A percentile compares a stretch with the other conserved stretches of the same genome.
Evolutionary conservation across 106 monocot species (phyloP).

Genomic region (Dactylorhiza incarnata): DNA sequence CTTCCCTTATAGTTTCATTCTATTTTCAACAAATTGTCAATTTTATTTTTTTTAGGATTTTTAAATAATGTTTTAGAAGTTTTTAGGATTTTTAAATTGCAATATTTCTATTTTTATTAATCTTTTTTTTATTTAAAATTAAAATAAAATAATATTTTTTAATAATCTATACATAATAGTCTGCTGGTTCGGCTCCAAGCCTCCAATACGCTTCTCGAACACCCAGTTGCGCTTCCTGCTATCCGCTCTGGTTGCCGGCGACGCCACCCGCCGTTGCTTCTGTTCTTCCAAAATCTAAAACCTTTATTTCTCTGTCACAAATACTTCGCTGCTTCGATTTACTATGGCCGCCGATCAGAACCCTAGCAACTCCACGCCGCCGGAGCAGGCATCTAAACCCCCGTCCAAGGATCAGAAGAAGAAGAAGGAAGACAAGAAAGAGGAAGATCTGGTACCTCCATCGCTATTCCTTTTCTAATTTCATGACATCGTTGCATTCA

Average conservation of each 20-base stretch:
- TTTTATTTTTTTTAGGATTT: too few species aligned
- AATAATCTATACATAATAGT: too few species aligned
- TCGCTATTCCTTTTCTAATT: background rate
- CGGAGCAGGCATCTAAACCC: slow-evolving; percentile 16
- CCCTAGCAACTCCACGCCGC: slow-evolving; percentile 35
- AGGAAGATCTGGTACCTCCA: slow-evolving; percentile 78
- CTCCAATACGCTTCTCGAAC: too few species aligned
- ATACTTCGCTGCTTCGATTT: background rate
- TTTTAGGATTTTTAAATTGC: too few species aligned
- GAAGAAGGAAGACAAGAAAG: slow-evolving; percentile 98
- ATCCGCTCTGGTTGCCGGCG: background rate
- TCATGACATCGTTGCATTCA: background rate
- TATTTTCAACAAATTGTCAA: too few species aligned
- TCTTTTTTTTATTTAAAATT: too few species aligned
- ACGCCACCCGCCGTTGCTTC: background rate
- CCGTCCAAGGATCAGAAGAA: slow-evolving; percentile 44
- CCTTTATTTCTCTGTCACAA: background rate
- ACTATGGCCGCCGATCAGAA: slow-evolving; percentile 60
- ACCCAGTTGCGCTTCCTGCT: too few species aligned
- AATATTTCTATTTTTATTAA: too few species aligned
- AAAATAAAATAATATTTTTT: too few species aligned
- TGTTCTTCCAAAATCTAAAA: background rate
- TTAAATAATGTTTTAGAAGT: too few species aligned
- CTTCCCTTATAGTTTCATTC: too few species aligned
- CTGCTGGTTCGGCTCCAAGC: too few species aligned